Percentiles rank a stretch among this genome's conserved stretches.
Conservation (phyloP, 495 filamentous ascomycete genomes). For the Daldinia caldariorum region DNA sequence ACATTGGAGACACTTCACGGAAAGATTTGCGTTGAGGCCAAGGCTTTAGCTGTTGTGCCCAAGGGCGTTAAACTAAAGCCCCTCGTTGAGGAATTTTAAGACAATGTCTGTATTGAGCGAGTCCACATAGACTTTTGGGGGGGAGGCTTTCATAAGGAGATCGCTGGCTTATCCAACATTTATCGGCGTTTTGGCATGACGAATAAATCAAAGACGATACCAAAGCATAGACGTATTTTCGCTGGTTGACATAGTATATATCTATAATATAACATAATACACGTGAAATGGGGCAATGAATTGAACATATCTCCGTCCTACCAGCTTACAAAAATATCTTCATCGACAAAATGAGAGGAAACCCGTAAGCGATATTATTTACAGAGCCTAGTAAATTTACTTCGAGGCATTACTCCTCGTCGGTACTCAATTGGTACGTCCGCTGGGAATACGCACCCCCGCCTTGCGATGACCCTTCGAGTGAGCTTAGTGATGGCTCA, state of each 20-base stretch:
- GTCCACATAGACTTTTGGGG: background rate
- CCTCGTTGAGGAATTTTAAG: slow-evolving; percentile 57
- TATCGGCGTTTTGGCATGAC: background rate
- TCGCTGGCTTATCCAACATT: background rate
- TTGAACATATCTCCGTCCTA: background rate
- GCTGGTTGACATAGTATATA: background rate
- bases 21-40: slow-evolving; percentile 63
- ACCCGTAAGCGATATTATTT: background rate
- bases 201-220: slow-evolving; percentile 22
- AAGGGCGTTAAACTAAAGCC: slow-evolving; percentile 58
- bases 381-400: background rate
- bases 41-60: slow-evolving; percentile 72
- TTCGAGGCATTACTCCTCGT: background rate
- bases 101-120: too few species aligned
- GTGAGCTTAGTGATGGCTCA: background rate
- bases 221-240: slow-evolving; percentile 12
- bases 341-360: background rate
- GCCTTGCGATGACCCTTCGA: background rate
- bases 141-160: background rate
- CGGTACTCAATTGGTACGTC: too few species aligned
- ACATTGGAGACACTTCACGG: slow-evolving; percentile 64
- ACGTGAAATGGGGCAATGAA: background rate
- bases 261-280: slow-evolving; percentile 9
- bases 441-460: background rate
- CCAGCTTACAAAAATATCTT: background rate